These are phyloP conservation scores for Colletotrichum sp. DNA, from an alignment of 2,329 filamentous ascomycete genomes.

Conservation along the genomic window DNA sequence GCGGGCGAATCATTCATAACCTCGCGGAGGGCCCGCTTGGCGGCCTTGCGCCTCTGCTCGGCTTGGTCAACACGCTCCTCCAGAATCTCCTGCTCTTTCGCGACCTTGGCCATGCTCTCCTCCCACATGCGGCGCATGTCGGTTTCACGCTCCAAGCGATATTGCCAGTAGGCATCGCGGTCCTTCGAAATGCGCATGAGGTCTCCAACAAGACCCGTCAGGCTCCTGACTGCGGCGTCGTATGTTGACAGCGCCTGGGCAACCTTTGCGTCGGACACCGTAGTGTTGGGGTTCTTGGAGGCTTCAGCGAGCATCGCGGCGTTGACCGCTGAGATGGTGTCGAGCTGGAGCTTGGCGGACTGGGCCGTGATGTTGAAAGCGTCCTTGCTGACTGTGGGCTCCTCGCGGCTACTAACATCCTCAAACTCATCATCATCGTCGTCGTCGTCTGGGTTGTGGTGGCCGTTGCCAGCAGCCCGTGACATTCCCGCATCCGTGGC, in stretches of 20 bases:
- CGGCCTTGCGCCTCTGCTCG: conserved; percentile 86
- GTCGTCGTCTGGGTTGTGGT: conserved; percentile 69
- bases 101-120: conserved; percentile 98
- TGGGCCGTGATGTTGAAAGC: conserved; percentile 97
- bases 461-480: conserved; percentile 38
- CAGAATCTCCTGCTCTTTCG: conserved; percentile 89
- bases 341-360: conserved; percentile 85
- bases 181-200: conserved; percentile 91
- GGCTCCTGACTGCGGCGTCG: conserved; percentile 85
- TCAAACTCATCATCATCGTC: conserved; percentile 79
- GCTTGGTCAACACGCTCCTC: conserved; percentile 88
- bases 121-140: conserved; percentile 97
- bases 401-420: conserved; percentile 78
- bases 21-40: conserved; percentile 88
- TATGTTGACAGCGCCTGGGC: conserved; percentile 83
- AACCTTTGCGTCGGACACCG: conserved; percentile 78
- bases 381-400: conserved; percentile 80
- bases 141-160: conserved; percentile 87
- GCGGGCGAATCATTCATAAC: conserved; percentile 58
- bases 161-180: conserved; percentile 96
- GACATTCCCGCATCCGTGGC: conserved; percentile 49
- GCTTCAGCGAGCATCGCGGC: conserved; percentile 79
- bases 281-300: conserved; percentile 69
- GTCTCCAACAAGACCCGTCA: conserved; percentile 85
- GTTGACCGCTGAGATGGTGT: conserved; percentile 86